Base-by-base conservation (phyloP, 371 early-diverging fungal species). In the Cokeromyces recurvatus region DNA sequence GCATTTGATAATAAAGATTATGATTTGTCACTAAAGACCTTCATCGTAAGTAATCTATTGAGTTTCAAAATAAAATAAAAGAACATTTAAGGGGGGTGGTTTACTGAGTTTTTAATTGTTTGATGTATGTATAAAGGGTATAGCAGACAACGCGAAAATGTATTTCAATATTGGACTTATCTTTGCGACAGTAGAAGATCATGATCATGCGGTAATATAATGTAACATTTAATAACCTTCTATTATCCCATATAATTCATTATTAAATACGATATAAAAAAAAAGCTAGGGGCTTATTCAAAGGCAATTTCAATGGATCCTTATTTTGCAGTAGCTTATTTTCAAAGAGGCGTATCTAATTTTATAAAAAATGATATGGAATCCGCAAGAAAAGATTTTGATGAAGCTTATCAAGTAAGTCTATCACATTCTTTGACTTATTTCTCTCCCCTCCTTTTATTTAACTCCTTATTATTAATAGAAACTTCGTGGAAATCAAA, bases 151-250 rank as follows among this genome's bases (percentile, higher is more conserved):
- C 21, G 85, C 95, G 31, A 94, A 94, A 69, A 91, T 95, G 51
- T 89, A 92, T 72, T 96, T 93, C 66, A 96, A 96, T 64, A 89
- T 95, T 62, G 96, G 91, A 8, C 77, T 91, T 46, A 84, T 89
- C 38, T 82, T 84, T 41, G 78, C 87, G 10, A 81, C 84, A 16
- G 58, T 86, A 37, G 83, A 83, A 21, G 80, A 91, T 57, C 79
- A 87, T 64, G 79, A 86, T 27, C 82, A 79, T 49, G 94, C 95
- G 51, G 94, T 90, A 86, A 81, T 61, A 43, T 51, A 40, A 43
- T 43, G 43, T 21, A 32, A 39, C 22, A 29, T 27, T 20, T 4
- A 36, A 35, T 14, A 34, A 34, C 4, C 38, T 37, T 8, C 17
- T 20, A 17, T 37, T 16, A 38, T 19, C 5, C 6, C 7, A 5